Evolutionary conservation across 768 basidiomycete genomes (phyloP).

Genomic region (Macrolepiota dolichaula): DNA sequence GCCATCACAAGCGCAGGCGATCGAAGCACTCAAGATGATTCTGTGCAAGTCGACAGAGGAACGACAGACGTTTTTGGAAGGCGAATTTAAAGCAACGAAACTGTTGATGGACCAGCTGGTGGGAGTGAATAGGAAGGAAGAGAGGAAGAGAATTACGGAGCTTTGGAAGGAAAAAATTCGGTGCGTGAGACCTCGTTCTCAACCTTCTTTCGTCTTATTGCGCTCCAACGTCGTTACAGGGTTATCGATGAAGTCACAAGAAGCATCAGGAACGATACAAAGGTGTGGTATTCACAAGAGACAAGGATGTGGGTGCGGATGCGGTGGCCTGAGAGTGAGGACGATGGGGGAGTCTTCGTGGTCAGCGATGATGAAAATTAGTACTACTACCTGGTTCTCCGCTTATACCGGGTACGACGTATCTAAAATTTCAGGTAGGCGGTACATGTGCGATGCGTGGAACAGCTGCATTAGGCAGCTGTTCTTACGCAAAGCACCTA

Average conservation of each 20-base stretch:
- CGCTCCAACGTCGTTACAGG: not conserved
- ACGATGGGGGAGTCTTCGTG: constrained; percentile 40
- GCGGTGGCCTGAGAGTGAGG: constrained; percentile 44
- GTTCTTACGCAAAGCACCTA: not conserved
- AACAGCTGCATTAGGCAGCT: not conserved
- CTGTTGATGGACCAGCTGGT: constrained; percentile 42
- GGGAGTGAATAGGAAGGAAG: constrained; percentile 45
- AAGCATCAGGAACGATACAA: constrained; percentile 6
- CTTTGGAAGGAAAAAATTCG: constrained; percentile 48
- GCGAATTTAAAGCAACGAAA: constrained; percentile 53
- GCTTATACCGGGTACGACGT: not conserved
- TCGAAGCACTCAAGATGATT: not conserved
- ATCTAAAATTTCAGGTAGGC: not conserved
- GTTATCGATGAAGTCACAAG: constrained; percentile 10
- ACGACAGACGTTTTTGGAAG: constrained; percentile 44
- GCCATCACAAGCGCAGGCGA: not conserved
- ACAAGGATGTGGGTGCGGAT: constrained; percentile 20
- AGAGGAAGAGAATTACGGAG: constrained; percentile 43
- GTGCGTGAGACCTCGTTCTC: constrained; percentile 36
- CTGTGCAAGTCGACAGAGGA: constrained; percentile 33
- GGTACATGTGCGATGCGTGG: not conserved
- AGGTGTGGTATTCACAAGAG: constrained; percentile 12
- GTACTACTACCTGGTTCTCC: constrained; percentile 1
- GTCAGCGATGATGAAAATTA: constrained; percentile 51
- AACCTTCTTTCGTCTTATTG: not conserved